These are phyloP conservation scores for Aspergillus chevalieri DNA, from an alignment of 2,329 filamentous ascomycete genomes.

Conservation along the genomic window DNA sequence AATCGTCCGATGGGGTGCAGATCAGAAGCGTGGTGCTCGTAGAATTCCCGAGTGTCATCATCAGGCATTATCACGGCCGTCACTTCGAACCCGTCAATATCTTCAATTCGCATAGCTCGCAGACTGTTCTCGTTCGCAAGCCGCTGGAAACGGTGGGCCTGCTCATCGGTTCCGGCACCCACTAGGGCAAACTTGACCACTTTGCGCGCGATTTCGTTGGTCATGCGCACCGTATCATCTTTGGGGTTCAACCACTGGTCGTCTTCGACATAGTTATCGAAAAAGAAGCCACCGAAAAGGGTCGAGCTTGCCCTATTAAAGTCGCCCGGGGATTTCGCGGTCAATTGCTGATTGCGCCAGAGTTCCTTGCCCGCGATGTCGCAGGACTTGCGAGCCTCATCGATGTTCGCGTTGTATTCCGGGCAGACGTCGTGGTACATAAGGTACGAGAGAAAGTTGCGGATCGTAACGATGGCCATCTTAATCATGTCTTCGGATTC, in stretches of 20 bases:
- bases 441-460: slow-evolving; percentile 85
- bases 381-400: slow-evolving; percentile 61
- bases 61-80: slow-evolving; percentile 45
- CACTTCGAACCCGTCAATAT: slow-evolving; percentile 58
- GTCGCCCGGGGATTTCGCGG: slow-evolving; percentile 58
- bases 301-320: slow-evolving; percentile 74
- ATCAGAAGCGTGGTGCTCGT: slow-evolving; percentile 36
- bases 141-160: slow-evolving; percentile 32
- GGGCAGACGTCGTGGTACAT: slow-evolving; percentile 78
- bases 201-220: slow-evolving; percentile 41
- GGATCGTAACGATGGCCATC: slow-evolving; percentile 61
- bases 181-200: slow-evolving; percentile 48
- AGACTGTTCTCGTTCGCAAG: slow-evolving; percentile 31
- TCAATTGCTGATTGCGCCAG: slow-evolving; percentile 50
- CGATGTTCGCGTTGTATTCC: slow-evolving; percentile 65
- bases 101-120: slow-evolving; percentile 38
- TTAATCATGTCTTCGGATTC: slow-evolving; percentile 50
- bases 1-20: slow-evolving; percentile 51
- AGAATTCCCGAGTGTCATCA: slow-evolving; percentile 43
- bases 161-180: slow-evolving; percentile 38
- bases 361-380: slow-evolving; percentile 62
- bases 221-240: slow-evolving; percentile 34
- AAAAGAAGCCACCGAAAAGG: slow-evolving; percentile 56
- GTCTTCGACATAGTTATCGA: slow-evolving; percentile 36
- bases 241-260: slow-evolving; percentile 35